phyloP scores from a whole-genome alignment of 768 basidiomycete genomes.

The Naganishia vaughanmartiniae region DNA sequence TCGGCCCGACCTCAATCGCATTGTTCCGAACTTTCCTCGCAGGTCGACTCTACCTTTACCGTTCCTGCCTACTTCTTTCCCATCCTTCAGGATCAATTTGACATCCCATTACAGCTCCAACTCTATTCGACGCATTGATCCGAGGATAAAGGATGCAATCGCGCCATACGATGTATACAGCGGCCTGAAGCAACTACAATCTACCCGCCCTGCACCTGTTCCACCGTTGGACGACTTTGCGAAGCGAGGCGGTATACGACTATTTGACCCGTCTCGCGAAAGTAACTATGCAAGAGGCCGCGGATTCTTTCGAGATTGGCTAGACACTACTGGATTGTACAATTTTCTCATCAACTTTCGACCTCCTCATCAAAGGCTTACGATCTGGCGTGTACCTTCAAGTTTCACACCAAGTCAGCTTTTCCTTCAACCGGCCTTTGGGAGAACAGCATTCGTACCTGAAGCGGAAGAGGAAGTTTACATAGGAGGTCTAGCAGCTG shows the following conservation, averaged over 20 bases:
- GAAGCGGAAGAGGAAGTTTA: constrained; percentile 8
- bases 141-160: neutral
- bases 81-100: constrained; percentile 14
- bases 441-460: constrained; percentile 10
- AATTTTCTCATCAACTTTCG: constrained; percentile 11
- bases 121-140: constrained; percentile 13
- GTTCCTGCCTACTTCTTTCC: constrained; percentile 19
- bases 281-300: constrained; percentile 18
- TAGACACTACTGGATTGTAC: constrained; percentile 8
- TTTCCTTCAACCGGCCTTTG: constrained; percentile 24
- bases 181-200: constrained; percentile 9
- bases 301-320: constrained; percentile 10
- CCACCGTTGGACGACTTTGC: constrained; percentile 7
- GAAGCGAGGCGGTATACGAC: constrained; percentile 16
- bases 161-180: neutral
- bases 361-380: constrained; percentile 16
- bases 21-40: neutral
- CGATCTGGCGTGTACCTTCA: constrained; percentile 22
- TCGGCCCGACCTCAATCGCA: neutral
- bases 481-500: neutral
- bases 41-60: constrained; percentile 17
- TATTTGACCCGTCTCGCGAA: constrained; percentile 19
- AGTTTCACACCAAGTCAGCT: constrained; percentile 18
- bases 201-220: neutral
- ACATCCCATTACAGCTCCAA: constrained; percentile 12